Conservation (phyloP, 2,329 filamentous ascomycete genomes). For the Chrysoporthe puriensis region DNA sequence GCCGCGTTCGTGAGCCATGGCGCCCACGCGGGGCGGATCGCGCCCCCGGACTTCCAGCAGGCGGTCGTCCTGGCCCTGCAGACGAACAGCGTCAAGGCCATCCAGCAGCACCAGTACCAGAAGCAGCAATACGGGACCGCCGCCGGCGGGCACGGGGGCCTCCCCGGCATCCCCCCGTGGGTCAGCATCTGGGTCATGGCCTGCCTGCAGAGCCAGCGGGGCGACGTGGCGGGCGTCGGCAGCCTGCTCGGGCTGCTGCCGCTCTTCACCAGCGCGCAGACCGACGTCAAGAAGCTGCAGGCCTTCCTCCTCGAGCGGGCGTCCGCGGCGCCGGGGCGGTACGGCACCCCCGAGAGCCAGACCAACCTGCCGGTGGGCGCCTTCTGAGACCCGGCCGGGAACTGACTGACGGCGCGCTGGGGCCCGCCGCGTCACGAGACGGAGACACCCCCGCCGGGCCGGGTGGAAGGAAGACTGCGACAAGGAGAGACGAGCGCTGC, state of each 20-base stretch:
- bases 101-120: background rate
- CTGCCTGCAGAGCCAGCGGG: conserved; percentile 11
- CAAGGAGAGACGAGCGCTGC: background rate
- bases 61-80: background rate
- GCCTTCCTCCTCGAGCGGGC: conserved; percentile 12
- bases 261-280: background rate
- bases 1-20: conserved; percentile 17
- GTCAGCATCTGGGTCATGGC: conserved; percentile 19
- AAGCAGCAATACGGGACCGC: background rate
- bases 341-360: conserved; percentile 5
- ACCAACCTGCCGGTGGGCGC: background rate
- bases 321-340: background rate
- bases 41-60: background rate
- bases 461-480: background rate
- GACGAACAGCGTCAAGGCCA: background rate
- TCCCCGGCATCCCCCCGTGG: background rate
- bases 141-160: background rate
- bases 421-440: background rate
- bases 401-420: background rate
- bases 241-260: conserved; percentile 2
- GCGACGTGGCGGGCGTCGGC: conserved; percentile 4
- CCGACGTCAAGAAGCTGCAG: background rate
- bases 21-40: background rate
- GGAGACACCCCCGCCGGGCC: background rate
- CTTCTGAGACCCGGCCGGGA: background rate